These are phyloP conservation scores for Rhizophlyctis rosea DNA, from an alignment of 192 early-diverging fungal species.

Conservation along the genomic window DNA sequence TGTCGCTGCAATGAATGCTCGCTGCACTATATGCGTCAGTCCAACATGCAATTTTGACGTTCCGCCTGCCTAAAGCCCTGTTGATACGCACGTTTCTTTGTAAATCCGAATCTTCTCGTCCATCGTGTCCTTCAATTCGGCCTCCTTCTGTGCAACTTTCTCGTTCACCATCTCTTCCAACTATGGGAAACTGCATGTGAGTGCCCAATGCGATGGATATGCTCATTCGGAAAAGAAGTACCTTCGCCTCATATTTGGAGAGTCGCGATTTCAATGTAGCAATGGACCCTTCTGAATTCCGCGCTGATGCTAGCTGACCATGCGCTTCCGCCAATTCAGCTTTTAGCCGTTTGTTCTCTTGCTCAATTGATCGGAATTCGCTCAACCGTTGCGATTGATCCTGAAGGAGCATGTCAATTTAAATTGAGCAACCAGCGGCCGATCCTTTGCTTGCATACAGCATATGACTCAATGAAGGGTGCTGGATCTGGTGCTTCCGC, in stretches of 20 bases:
- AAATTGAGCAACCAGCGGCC: neutral
- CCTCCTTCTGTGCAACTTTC: constrained; percentile 65
- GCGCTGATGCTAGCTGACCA: constrained; percentile 34
- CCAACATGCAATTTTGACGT: neutral
- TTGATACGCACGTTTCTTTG: constrained; percentile 63
- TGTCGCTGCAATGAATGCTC: constrained; percentile 81
- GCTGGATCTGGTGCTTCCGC: constrained; percentile 82
- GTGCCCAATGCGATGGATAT: constrained; percentile 31
- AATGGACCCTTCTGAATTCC: constrained; percentile 46
- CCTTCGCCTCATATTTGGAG: constrained; percentile 55
- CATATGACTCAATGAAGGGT: constrained; percentile 60
- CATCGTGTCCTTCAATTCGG: constrained; percentile 66
- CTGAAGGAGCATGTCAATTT: neutral
- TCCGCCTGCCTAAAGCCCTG: neutral
- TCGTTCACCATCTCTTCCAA: constrained; percentile 69
- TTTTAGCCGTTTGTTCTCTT: constrained; percentile 56
- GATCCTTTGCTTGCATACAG: constrained; percentile 29
- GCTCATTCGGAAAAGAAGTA: too few species aligned
- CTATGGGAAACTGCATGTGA: too few species aligned
- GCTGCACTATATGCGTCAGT: constrained; percentile 28
- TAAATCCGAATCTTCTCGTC: constrained; percentile 79
- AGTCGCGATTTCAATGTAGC: constrained; percentile 53
- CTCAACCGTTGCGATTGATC: constrained; percentile 35
- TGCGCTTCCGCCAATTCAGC: constrained; percentile 48
- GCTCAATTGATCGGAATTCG: constrained; percentile 39